Evolutionary conservation across 2,329 filamentous ascomycete species (phyloP).

Genomic region (Trichophyton mentagrophytes): DNA sequence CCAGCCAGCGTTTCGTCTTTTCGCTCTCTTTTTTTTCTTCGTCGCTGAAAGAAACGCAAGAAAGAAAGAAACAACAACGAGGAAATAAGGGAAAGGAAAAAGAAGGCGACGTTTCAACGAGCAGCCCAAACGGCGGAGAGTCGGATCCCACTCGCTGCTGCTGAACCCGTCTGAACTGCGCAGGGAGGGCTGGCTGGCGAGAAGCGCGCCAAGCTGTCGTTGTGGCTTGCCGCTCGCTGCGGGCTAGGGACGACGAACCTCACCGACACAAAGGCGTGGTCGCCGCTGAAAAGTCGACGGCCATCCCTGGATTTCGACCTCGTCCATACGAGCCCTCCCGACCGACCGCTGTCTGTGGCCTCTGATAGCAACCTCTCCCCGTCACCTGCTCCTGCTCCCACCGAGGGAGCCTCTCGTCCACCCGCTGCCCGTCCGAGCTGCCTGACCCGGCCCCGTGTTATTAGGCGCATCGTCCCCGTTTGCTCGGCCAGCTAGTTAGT

Average conservation of each 20-base stretch:
- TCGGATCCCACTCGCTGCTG: background rate
- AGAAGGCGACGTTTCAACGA: no score
- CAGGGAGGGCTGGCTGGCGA: no score
- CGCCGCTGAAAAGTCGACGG: background rate
- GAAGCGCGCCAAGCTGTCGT: background rate
- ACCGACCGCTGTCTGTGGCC: background rate
- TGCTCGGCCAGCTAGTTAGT: background rate
- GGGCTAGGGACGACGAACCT: background rate
- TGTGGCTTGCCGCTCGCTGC: background rate
- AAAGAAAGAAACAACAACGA: background rate
- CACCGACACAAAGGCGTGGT: background rate
- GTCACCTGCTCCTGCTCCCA: background rate
- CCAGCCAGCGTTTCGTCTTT: background rate
- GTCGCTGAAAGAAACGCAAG: background rate
- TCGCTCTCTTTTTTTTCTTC: background rate
- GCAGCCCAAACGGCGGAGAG: background rate
- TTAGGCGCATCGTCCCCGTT: background rate
- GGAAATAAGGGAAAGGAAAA: background rate
- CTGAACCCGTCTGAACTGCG: no score
- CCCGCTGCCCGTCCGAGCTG: background rate
- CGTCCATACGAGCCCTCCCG: background rate
- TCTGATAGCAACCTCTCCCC: background rate
- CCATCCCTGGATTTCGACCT: background rate
- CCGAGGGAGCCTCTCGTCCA: background rate
- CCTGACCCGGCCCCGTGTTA: background rate